phyloP scores from a whole-genome alignment of 192 early-diverging fungal species.

The Rhizoclosmatium sp. region DNA sequence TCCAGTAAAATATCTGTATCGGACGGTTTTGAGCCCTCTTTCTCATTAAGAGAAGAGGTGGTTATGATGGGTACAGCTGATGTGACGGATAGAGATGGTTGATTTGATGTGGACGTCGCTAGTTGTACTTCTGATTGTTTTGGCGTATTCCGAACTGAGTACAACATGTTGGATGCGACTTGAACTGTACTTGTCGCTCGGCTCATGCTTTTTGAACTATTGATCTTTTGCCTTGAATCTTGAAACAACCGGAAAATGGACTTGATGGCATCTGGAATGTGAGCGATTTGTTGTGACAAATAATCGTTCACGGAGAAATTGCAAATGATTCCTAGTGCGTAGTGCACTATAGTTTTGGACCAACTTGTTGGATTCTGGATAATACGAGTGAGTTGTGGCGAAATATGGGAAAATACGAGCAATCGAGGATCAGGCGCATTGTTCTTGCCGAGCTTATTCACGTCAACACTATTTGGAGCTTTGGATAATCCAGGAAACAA shows the following conservation, averaged over 20 bases:
- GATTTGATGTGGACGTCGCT: too few relatives aligned
- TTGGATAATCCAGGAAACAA: not conserved
- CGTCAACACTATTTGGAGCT: not conserved
- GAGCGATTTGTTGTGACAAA: constrained; percentile 19
- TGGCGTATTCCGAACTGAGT: not conserved
- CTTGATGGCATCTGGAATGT: not conserved
- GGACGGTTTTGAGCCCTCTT: not conserved
- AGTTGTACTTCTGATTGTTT: not conserved
- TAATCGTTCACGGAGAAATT: constrained; percentile 26
- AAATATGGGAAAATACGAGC: not conserved
- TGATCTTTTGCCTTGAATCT: not conserved
- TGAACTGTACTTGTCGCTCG: not conserved
- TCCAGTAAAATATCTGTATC: constrained; percentile 11
- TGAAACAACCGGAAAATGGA: constrained; percentile 7
- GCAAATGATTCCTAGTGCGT: constrained; percentile 11
- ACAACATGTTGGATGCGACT: not conserved
- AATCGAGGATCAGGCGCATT: not conserved
- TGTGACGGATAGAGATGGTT: too few relatives aligned
- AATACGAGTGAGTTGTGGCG: not conserved
- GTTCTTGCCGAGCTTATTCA: not conserved
- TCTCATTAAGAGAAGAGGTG: not conserved
- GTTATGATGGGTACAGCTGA: not conserved
- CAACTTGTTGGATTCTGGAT: constrained; percentile 1
- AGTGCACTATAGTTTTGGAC: not conserved
- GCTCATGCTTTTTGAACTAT: not conserved